phyloP scores from a whole-genome alignment of 2,329 filamentous ascomycete genomes.

The Helotiales sp. region DNA sequence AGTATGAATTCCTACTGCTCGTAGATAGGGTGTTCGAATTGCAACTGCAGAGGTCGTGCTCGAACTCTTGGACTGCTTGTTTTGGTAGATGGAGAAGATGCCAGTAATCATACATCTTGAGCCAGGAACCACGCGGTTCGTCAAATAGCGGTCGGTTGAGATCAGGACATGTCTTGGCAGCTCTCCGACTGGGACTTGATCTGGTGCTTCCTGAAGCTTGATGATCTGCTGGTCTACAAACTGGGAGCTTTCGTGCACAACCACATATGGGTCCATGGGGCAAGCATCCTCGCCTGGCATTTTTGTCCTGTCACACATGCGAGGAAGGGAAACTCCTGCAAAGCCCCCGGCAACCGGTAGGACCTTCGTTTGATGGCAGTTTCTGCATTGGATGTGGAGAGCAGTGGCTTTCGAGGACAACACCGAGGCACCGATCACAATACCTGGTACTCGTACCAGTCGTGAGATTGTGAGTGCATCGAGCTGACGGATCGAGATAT shows the following conservation, averaged over 20 bases:
- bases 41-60: constrained; percentile 79
- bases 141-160: constrained; percentile 93
- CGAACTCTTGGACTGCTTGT: constrained; percentile 79
- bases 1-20: constrained; percentile 88
- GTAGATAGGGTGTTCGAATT: constrained; percentile 91
- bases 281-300: constrained; percentile 75
- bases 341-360: constrained; percentile 83
- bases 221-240: constrained; percentile 99
- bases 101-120: constrained; percentile 95
- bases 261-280: constrained; percentile 92
- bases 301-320: constrained; percentile 69
- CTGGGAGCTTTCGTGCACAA: constrained; percentile 87
- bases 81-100: constrained; percentile 97
- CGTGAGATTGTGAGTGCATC: constrained; percentile 91
- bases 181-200: constrained; percentile 96
- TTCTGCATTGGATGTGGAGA: constrained; percentile 84
- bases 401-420: constrained; percentile 93
- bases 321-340: constrained; percentile 79
- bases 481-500: constrained; percentile 90
- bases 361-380: constrained; percentile 71
- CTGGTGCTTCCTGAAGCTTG: constrained; percentile 95
- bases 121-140: constrained; percentile 92
- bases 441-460: constrained; percentile 94
- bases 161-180: constrained; percentile 92
- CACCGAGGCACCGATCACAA: constrained; percentile 95